phyloP scores from a whole-genome alignment of 768 basidiomycete species.

The Kwoniella sp. region DNA sequence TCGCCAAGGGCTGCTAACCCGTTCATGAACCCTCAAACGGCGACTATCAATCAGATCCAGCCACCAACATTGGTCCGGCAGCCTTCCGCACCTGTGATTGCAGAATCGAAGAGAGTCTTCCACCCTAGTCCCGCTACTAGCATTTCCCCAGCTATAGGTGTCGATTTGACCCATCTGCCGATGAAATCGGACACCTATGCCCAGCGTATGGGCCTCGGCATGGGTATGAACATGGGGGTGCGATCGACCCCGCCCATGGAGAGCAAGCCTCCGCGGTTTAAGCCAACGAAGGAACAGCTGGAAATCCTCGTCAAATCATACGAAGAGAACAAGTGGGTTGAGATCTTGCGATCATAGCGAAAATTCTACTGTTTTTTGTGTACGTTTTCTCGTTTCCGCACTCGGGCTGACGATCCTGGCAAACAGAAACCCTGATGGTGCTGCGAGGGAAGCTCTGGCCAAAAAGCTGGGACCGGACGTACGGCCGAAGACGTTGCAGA shows the following conservation, averaged over 20 bases:
- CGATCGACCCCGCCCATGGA: slow-evolving; percentile 12
- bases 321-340: slow-evolving; percentile 42
- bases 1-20: slow-evolving; percentile 14
- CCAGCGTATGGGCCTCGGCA: slow-evolving; percentile 5
- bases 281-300: slow-evolving; percentile 46
- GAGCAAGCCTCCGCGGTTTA: slow-evolving; percentile 41
- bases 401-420: background rate
- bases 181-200: slow-evolving; percentile 8
- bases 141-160: slow-evolving; percentile 14
- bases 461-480: slow-evolving; percentile 36
- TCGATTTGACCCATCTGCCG: slow-evolving; percentile 4
- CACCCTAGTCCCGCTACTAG: slow-evolving; percentile 21
- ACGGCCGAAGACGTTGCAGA: slow-evolving; percentile 45
- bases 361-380: too few relatives aligned
- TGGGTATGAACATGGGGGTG: slow-evolving; percentile 15
- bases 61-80: slow-evolving; percentile 1
- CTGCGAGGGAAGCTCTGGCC: slow-evolving; percentile 35
- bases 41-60: background rate
- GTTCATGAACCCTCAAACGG: slow-evolving; percentile 7
- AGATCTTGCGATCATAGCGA: too few relatives aligned
- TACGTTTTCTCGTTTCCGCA: too few relatives aligned
- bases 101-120: slow-evolving; percentile 10
- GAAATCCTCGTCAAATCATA: slow-evolving; percentile 45
- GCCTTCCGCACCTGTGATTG: slow-evolving; percentile 14
- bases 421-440: slow-evolving; percentile 42